Evolutionary conservation across 345 rosid species (phyloP).

Genomic region (Erucastrum elatum): DNA sequence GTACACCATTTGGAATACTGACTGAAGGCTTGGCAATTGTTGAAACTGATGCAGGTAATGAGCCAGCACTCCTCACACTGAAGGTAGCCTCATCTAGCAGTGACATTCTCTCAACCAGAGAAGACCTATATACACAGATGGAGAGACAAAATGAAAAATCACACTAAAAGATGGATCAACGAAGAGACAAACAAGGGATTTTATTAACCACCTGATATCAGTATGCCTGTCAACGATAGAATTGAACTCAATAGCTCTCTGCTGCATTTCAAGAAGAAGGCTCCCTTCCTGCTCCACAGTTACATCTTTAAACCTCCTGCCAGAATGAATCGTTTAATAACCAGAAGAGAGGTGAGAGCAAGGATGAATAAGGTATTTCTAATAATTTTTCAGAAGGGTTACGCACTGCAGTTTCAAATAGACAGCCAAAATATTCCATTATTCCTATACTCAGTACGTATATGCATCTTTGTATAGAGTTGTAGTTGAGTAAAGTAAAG

Average conservation of each 20-base stretch:
- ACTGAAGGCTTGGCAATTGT: conserved; percentile 55
- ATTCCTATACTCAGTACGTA: conserved; percentile 7
- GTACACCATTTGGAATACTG: conserved; percentile 85
- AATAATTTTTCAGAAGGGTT: conserved; percentile 5
- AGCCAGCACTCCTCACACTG: conserved; percentile 84
- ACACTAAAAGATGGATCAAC: conserved; percentile 11
- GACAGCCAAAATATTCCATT: conserved; percentile 12
- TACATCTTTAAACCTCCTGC: conserved; percentile 78
- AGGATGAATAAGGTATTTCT: too few relatives aligned
- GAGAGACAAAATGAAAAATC: neutral
- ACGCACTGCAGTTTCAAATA: neutral
- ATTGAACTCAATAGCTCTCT: conserved; percentile 89
- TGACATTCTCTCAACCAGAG: conserved; percentile 96
- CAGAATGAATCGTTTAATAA: conserved; percentile 22
- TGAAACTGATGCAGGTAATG: conserved; percentile 69
- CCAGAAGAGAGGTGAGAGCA: conserved; percentile 9
- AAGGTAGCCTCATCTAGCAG: conserved; percentile 95
- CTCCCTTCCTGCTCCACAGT: conserved; percentile 73
- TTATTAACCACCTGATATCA: conserved; percentile 60
- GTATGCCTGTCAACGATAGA: conserved; percentile 86
- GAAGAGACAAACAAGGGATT: neutral
- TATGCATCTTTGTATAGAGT: too few relatives aligned
- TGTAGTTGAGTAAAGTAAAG: too few relatives aligned
- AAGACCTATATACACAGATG: conserved; percentile 71
- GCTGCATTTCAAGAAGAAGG: conserved; percentile 98